Percentiles rank a stretch among this genome's conserved stretches.
Conservation (phyloP, 208 protist genomes). For the Strigomonas oncopelti region DNA sequence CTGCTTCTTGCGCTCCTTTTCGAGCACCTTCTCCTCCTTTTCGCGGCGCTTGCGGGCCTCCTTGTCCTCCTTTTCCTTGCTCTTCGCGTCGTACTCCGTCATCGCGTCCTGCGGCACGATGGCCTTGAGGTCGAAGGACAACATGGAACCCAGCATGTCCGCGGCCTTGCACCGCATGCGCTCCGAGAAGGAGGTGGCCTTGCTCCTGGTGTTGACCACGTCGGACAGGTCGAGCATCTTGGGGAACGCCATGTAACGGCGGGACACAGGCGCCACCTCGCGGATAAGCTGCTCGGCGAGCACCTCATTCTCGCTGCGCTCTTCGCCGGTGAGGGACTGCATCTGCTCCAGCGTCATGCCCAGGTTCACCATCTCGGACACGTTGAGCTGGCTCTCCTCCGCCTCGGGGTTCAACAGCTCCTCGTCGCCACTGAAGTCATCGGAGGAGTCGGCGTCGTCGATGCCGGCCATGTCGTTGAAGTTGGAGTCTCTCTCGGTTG, state of each 20-base stretch:
- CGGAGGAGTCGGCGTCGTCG: slow-evolving; percentile 26
- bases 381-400: slow-evolving; percentile 9
- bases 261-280: slow-evolving; percentile 24
- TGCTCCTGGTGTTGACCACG: slow-evolving; percentile 35
- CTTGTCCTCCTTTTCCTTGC: slow-evolving; percentile 43
- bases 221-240: slow-evolving; percentile 34
- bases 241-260: slow-evolving; percentile 42
- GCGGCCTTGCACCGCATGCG: slow-evolving; percentile 35
- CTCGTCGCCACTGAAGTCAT: slow-evolving; percentile 25
- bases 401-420: slow-evolving; percentile 14
- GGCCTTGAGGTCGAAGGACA: slow-evolving; percentile 39
- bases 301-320: slow-evolving; percentile 30
- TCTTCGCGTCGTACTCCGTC: slow-evolving; percentile 34
- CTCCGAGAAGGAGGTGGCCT: slow-evolving; percentile 27
- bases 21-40: slow-evolving; percentile 33
- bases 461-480: slow-evolving; percentile 38
- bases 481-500: slow-evolving; percentile 41
- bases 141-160: slow-evolving; percentile 24
- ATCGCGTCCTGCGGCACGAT: slow-evolving; percentile 26
- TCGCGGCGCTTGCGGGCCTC: slow-evolving; percentile 29
- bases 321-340: slow-evolving; percentile 19
- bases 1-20: slow-evolving; percentile 17
- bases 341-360: slow-evolving; percentile 27
- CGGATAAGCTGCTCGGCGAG: slow-evolving; percentile 28
- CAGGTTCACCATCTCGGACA: slow-evolving; percentile 15